Conservation (phyloP, 225 moss, liverwort and hornwort species). For the Marchantia polymorpha region DNA sequence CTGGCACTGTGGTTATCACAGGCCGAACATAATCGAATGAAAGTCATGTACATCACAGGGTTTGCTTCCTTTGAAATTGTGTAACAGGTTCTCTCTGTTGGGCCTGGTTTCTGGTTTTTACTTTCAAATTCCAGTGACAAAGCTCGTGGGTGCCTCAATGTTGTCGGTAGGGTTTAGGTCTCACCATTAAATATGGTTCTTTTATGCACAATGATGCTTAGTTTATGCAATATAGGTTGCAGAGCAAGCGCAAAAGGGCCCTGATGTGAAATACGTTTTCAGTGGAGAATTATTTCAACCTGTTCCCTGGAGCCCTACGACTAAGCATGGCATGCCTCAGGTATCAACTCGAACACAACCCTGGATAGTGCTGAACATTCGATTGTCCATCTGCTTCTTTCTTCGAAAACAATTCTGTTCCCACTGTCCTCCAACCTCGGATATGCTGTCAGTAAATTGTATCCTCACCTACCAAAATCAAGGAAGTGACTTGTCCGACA, state of each 20-base stretch:
- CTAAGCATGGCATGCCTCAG: conserved; percentile 91
- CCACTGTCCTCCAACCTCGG: too few relatives aligned
- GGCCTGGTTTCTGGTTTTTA: too few relatives aligned
- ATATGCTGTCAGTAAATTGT: too few relatives aligned
- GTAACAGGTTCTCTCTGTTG: too few relatives aligned
- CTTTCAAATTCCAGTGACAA: too few relatives aligned
- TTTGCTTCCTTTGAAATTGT: not conserved
- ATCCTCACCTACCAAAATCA: not conserved
- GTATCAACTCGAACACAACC: conserved; percentile 31
- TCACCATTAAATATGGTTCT: not conserved
- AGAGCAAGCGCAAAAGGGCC: conserved; percentile 51
- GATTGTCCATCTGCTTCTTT: not conserved
- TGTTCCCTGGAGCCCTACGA: conserved; percentile 88
- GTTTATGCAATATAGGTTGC: conserved; percentile 48
- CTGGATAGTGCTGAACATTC: not conserved
- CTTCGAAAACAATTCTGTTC: too few relatives aligned
- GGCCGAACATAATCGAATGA: not conserved
- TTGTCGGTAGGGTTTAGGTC: too few relatives aligned
- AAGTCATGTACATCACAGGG: not conserved
- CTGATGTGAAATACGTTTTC: conserved; percentile 56
- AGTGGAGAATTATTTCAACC: conserved; percentile 85
- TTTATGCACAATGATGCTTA: not conserved
- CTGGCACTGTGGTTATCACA: not conserved
- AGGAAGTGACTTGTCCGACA: not conserved
- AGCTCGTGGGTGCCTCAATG: too few relatives aligned